Evolutionary conservation across 495 filamentous ascomycete species (phyloP).

Genomic region (Jackrogersella multiformis): DNA sequence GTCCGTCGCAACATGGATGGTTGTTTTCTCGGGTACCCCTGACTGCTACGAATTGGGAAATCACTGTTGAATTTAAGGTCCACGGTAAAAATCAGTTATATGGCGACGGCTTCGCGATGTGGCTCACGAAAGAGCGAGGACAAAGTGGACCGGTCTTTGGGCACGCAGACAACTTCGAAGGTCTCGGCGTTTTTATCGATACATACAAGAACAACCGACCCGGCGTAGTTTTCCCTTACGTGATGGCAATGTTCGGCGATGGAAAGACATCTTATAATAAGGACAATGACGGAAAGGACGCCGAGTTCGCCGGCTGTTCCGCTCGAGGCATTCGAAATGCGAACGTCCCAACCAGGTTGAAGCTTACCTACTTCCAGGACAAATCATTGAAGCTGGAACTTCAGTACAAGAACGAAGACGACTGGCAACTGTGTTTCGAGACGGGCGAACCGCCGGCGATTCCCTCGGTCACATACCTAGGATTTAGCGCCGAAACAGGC

Average conservation of each 20-base stretch:
- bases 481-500: conserved; percentile 94
- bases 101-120: conserved; percentile 98
- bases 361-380: conserved; percentile 96
- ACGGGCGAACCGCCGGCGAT: conserved; percentile 77
- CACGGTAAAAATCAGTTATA: conserved; percentile 78
- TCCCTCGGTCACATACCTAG: conserved; percentile 90
- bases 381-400: conserved; percentile 89
- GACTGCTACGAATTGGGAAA: conserved; percentile 99
- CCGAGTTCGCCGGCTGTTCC: conserved; percentile 93
- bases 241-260: conserved; percentile 98
- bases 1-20: conserved; percentile 89
- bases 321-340: conserved; percentile 87
- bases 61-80: conserved; percentile 95
- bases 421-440: conserved; percentile 92
- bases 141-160: conserved; percentile 88
- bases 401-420: conserved; percentile 87
- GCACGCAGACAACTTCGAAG: conserved; percentile 86
- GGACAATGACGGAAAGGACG: conserved; percentile 91
- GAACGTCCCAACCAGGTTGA: conserved; percentile 80
- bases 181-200: conserved; percentile 96
- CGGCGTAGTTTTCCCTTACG: conserved; percentile 93
- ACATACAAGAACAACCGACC: conserved; percentile 99
- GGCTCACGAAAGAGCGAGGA: conserved; percentile 94
- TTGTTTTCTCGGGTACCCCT: conserved; percentile 92
- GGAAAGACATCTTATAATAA: conserved; percentile 91